Evolutionary conservation across 176 grass and related monocot species (phyloP).

Genomic region (Carex pumila): DNA sequence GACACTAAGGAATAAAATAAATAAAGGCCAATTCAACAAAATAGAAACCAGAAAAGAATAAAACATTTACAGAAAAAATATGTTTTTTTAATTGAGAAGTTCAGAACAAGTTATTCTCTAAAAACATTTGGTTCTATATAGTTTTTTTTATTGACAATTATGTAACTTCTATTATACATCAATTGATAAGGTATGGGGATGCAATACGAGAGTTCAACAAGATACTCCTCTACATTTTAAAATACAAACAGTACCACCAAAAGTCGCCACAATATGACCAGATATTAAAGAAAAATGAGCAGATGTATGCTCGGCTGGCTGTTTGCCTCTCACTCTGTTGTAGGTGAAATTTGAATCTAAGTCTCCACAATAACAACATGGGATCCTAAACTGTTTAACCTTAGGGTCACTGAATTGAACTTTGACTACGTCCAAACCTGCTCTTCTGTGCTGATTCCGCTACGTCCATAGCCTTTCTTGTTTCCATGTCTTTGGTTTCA

Average conservation of each 20-base stretch:
- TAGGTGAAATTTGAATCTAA: no score
- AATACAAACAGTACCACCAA: conserved; percentile 94
- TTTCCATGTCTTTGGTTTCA: no score
- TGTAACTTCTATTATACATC: background rate
- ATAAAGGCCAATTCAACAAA: no score
- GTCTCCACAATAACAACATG: no score
- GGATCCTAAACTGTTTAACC: no score
- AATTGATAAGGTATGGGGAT: conserved; percentile 58
- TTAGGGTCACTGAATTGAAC: no score
- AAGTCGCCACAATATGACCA: conserved; percentile 96
- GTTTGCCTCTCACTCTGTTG: conserved; percentile 83
- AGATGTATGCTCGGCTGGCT: conserved; percentile 92
- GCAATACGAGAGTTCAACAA: conserved; percentile 94
- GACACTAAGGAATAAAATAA: no score
- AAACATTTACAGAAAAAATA: background rate
- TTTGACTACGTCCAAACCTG: no score
- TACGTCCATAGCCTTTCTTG: no score
- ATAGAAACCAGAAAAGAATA: no score
- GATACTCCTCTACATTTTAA: conserved; percentile 88
- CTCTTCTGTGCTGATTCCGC: no score
- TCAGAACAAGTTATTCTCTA: background rate
- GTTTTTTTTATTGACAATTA: conserved; percentile 4
- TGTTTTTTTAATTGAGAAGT: background rate
- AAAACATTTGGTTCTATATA: background rate
- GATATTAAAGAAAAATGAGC: conserved; percentile 98